These are phyloP conservation scores for Cercospora sp. DNA, from an alignment of 2,329 filamentous ascomycete genomes.

Conservation along the genomic window DNA sequence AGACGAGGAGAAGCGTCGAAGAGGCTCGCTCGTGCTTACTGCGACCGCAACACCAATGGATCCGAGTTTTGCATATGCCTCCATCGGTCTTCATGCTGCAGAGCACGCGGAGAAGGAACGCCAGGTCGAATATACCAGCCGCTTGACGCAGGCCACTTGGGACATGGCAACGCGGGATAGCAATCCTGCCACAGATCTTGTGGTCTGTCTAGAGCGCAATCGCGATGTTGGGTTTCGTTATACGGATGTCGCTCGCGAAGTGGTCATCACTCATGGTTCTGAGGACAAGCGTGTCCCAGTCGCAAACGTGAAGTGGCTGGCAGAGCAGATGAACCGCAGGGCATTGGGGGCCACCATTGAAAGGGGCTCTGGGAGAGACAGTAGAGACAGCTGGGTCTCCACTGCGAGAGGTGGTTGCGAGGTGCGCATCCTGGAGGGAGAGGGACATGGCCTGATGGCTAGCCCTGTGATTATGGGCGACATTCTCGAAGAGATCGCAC, in stretches of 20 bases:
- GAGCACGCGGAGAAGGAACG: constrained; percentile 69
- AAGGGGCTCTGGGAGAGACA: constrained; percentile 8
- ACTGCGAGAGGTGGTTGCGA: constrained; percentile 67
- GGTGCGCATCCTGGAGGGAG: constrained; percentile 82
- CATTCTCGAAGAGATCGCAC: constrained; percentile 90
- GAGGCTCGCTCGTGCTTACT: constrained; percentile 33
- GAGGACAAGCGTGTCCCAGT: constrained; percentile 89
- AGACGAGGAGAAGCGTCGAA: constrained; percentile 26
- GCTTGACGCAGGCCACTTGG: constrained; percentile 93
- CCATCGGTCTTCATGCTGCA: constrained; percentile 47
- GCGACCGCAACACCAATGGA: constrained; percentile 40
- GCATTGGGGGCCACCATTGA: constrained; percentile 20
- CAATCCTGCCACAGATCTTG: constrained; percentile 88
- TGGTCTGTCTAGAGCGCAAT: constrained; percentile 87
- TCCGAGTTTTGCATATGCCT: constrained; percentile 46
- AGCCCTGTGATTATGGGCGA: constrained; percentile 89
- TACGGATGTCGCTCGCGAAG: constrained; percentile 86
- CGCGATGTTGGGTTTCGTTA: constrained; percentile 95
- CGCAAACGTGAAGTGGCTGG: constrained; percentile 93
- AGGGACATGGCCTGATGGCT: constrained; percentile 95
- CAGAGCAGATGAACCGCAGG: constrained; percentile 72
- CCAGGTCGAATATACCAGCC: constrained; percentile 74
- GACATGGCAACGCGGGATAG: constrained; percentile 84
- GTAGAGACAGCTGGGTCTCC: constrained; percentile 17
- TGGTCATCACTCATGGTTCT: constrained; percentile 92